Evolutionary conservation across 2,329 filamentous ascomycete species (phyloP).

Genomic region (Diaporthe eres): DNA sequence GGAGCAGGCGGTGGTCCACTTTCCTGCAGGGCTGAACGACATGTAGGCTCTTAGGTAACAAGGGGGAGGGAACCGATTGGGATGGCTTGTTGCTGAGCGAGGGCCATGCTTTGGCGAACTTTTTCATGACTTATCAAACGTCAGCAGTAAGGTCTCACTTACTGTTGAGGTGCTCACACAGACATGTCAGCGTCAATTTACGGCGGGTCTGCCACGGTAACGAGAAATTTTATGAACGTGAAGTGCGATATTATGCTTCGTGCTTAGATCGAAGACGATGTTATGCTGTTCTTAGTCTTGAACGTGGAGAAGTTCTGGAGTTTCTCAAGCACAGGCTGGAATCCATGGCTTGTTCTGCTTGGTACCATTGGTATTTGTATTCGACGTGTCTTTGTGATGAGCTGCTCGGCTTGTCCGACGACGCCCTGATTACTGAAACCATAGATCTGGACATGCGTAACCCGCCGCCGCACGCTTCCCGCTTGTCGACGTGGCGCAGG

Average conservation of each 20-base stretch:
- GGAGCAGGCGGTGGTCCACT: slow-evolving; percentile 6
- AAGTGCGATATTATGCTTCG: not conserved
- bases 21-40: slow-evolving; percentile 26
- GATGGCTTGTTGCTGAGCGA: slow-evolving; percentile 8
- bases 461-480: not conserved
- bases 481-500: slow-evolving; percentile 2
- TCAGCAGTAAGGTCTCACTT: slow-evolving; percentile 25
- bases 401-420: slow-evolving; percentile 6
- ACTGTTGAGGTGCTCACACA: not conserved
- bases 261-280: not conserved
- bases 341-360: not conserved
- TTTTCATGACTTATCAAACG: not conserved
- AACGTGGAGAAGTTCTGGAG: not conserved
- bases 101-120: slow-evolving; percentile 17
- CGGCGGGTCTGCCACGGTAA: not conserved
- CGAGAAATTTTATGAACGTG: not conserved
- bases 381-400: not conserved
- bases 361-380: not conserved
- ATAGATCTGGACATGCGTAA: slow-evolving; percentile 1
- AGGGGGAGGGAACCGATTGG: slow-evolving; percentile 29
- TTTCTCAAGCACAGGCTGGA: not conserved
- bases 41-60: not conserved
- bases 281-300: not conserved
- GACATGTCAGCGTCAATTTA: slow-evolving; percentile 1
- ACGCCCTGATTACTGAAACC: not conserved